Conservation (phyloP, 805 yeast genomes). For the Kazachstania martiniae region DNA sequence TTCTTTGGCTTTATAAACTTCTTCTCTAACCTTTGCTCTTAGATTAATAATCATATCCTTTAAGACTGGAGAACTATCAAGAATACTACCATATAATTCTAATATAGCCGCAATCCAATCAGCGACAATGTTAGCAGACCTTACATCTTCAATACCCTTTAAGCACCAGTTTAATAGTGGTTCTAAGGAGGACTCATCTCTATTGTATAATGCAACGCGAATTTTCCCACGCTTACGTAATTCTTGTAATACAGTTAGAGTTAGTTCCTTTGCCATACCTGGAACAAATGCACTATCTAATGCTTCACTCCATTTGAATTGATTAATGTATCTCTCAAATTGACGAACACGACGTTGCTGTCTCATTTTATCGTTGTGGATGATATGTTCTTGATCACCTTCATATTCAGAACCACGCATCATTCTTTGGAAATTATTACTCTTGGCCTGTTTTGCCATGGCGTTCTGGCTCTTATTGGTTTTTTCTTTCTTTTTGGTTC, state of each 20-base stretch:
- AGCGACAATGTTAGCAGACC: slow-evolving; percentile 48
- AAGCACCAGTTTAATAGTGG: slow-evolving; percentile 81
- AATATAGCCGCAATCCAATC: slow-evolving; percentile 68
- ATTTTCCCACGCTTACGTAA: slow-evolving; percentile 83
- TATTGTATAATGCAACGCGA: slow-evolving; percentile 62
- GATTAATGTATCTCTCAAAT: slow-evolving; percentile 75
- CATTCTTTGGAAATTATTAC: slow-evolving; percentile 66
- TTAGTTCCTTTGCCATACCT: slow-evolving; percentile 70
- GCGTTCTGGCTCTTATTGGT: slow-evolving; percentile 2
- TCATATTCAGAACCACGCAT: slow-evolving; percentile 84
- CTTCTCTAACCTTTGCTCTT: slow-evolving; percentile 49
- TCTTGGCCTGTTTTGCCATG: slow-evolving; percentile 13
- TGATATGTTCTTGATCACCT: slow-evolving; percentile 77
- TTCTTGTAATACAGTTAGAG: slow-evolving; percentile 76
- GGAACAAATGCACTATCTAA: slow-evolving; percentile 73
- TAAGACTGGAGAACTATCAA: slow-evolving; percentile 66
- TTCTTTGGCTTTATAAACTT: slow-evolving; percentile 71
- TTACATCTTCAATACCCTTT: slow-evolving; percentile 67
- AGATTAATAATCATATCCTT: slow-evolving; percentile 60
- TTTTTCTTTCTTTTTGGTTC: slow-evolving; percentile 69
- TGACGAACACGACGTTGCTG: slow-evolving; percentile 58
- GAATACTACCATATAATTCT: slow-evolving; percentile 58
- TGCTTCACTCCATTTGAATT: slow-evolving; percentile 89
- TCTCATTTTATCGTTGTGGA: slow-evolving; percentile 47
- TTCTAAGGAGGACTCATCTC: slow-evolving; percentile 79